Conservation (phyloP, 331 rosid genomes). For the Malus hybrid region DNA sequence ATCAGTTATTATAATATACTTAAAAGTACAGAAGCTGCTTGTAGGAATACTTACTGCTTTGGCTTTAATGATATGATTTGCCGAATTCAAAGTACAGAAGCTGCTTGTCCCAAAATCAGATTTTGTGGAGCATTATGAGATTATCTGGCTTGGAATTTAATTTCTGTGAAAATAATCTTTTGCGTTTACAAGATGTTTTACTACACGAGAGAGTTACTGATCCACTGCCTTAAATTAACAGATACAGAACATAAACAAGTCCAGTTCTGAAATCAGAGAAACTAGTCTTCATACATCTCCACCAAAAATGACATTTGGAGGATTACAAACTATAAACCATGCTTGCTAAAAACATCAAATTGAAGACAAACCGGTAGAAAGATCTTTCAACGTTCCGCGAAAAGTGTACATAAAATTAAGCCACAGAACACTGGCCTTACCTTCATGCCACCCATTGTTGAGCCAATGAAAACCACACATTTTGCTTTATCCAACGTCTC, state of each 20-base stretch:
- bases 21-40: not conserved
- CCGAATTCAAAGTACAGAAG: constrained; percentile 83
- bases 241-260: not conserved
- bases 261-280: not conserved
- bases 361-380: not conserved
- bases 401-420: constrained; percentile 1
- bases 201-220: not conserved
- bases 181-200: not conserved
- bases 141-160: not conserved
- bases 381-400: not conserved
- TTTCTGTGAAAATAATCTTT: not conserved
- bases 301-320: no score
- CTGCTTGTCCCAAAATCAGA: constrained; percentile 36
- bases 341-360: constrained; percentile 11
- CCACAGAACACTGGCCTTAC: constrained; percentile 30
- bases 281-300: no score
- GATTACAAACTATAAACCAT: no score
- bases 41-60: constrained; percentile 71
- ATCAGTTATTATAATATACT: not conserved
- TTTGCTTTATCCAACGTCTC: constrained; percentile 11
- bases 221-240: not conserved
- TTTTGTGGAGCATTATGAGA: not conserved
- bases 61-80: constrained; percentile 86
- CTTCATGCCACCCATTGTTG: constrained; percentile 98
- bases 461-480: constrained; percentile 53